Evolutionary conservation across 2,329 filamentous ascomycete genomes (phyloP).

Genomic region (Stagonosporopsis vannaccii): DNA sequence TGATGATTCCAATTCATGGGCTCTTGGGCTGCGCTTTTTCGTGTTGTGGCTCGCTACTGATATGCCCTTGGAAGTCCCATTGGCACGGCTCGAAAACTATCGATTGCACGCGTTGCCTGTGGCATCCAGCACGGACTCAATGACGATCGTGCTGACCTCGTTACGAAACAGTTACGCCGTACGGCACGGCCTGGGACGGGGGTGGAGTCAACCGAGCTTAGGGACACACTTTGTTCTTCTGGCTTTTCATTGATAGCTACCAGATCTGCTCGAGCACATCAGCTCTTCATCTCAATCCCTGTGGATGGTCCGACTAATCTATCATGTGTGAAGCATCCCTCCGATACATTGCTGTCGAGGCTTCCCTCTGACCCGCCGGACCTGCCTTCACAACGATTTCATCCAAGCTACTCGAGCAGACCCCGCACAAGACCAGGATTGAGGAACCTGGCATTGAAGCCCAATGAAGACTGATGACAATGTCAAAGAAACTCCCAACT

Average conservation of each 20-base stretch:
- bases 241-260: conserved; percentile 33
- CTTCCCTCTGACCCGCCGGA: conserved; percentile 6
- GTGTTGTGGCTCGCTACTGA: background rate
- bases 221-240: conserved; percentile 28
- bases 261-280: conserved; percentile 22
- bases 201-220: conserved; percentile 32
- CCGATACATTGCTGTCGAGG: conserved; percentile 2
- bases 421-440: conserved; percentile 25
- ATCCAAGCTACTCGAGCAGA: conserved; percentile 25
- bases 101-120: conserved; percentile 25
- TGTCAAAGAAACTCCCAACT: conserved; percentile 26
- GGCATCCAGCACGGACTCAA: conserved; percentile 30
- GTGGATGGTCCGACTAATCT: conserved; percentile 23
- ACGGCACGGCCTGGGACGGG: conserved; percentile 26
- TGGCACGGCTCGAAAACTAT: conserved; percentile 10
- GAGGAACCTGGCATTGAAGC: conserved; percentile 33
- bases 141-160: conserved; percentile 35
- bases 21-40: background rate
- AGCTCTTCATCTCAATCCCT: conserved; percentile 10
- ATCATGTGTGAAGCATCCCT: conserved; percentile 16
- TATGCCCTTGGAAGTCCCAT: background rate
- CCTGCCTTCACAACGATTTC: conserved; percentile 10
- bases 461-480: conserved; percentile 29
- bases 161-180: conserved; percentile 33
- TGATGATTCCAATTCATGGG: conserved; percentile 3